Percentiles rank a stretch among this genome's conserved stretches.
Evolutionary conservation across 2,329 filamentous ascomycete genomes (phyloP).

Genomic region (Daldinia sp.): DNA sequence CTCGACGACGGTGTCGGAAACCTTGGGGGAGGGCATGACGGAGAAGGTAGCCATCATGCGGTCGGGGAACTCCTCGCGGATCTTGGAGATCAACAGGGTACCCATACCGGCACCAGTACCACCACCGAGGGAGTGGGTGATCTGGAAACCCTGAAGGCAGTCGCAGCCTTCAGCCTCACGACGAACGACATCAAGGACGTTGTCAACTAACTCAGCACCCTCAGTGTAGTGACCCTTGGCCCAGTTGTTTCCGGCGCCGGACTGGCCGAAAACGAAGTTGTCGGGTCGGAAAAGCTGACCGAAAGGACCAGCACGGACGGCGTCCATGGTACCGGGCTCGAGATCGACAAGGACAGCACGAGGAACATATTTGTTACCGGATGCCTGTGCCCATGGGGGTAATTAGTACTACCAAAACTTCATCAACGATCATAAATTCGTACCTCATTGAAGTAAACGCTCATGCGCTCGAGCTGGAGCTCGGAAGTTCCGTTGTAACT

Average conservation of each 20-base stretch:
- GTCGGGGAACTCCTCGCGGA: constrained; percentile 99
- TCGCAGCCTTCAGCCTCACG: constrained; percentile 99
- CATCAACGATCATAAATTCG: too few species aligned
- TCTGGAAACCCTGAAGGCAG: constrained; percentile 99
- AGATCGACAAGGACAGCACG: constrained; percentile 99
- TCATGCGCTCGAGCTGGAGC: constrained; percentile 99
- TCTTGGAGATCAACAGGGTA: constrained; percentile 99
- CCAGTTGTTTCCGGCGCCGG: constrained; percentile 99
- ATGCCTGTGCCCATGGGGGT: constrained; percentile 66
- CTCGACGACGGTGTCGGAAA: constrained; percentile 99
- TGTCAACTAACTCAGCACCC: constrained; percentile 97
- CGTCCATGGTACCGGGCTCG: constrained; percentile 99
- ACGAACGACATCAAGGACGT: constrained; percentile 97
- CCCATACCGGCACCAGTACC: constrained; percentile 99
- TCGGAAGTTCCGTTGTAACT: constrained; percentile 98
- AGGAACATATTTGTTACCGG: constrained; percentile 98
- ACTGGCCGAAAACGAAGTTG: constrained; percentile 99
- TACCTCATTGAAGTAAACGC: constrained; percentile 94
- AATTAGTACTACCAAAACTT: too few species aligned
- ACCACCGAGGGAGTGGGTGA: constrained; percentile 99
- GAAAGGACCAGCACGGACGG: constrained; percentile 96
- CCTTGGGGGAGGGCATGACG: constrained; percentile 98
- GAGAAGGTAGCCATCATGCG: constrained; percentile 99
- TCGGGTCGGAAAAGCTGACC: constrained; percentile 99
- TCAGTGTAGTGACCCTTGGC: constrained; percentile 99